phyloP scores from a whole-genome alignment of 345 rosid genomes.

The Populus alba region DNA sequence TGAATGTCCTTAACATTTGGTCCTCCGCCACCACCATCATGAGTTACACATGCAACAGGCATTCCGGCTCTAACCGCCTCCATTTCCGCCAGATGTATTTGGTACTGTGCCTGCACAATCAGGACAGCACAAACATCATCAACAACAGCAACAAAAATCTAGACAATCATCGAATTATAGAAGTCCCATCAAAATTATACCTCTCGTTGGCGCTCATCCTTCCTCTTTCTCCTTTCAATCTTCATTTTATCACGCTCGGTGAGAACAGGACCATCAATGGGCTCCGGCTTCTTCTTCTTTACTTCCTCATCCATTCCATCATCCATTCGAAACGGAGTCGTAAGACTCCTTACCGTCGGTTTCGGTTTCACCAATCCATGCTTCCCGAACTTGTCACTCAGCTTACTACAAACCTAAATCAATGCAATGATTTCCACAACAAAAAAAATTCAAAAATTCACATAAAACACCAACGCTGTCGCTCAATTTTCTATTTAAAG shows the following conservation, averaged over 20 bases:
- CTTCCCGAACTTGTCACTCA: slow-evolving; percentile 83
- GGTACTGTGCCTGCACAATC: slow-evolving; percentile 70
- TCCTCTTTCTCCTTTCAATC: slow-evolving; percentile 87
- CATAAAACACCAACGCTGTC: too few relatives aligned
- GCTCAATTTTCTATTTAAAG: too few relatives aligned
- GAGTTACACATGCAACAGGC: slow-evolving; percentile 83
- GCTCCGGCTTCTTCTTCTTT: slow-evolving; percentile 90
- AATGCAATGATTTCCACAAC: slow-evolving; percentile 8
- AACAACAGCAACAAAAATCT: background rate
- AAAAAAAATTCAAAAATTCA: background rate
- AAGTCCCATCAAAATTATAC: slow-evolving; percentile 23
- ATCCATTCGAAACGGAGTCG: slow-evolving; percentile 84
- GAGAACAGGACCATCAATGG: slow-evolving; percentile 70
- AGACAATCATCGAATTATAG: background rate
- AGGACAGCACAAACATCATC: background rate
- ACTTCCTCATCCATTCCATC: slow-evolving; percentile 98
- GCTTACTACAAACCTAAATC: slow-evolving; percentile 68
- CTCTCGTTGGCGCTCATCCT: slow-evolving; percentile 97
- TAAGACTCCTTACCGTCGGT: slow-evolving; percentile 83
- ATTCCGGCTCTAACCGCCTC: slow-evolving; percentile 91
- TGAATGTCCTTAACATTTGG: slow-evolving; percentile 80
- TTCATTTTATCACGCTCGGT: slow-evolving; percentile 77
- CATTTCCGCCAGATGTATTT: slow-evolving; percentile 93
- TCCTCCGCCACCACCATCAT: slow-evolving; percentile 68
- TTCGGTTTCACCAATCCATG: slow-evolving; percentile 77